Evolutionary conservation across 2,329 filamentous ascomycete genomes (phyloP).

Genomic region (Trichoderma brevicompactum): DNA sequence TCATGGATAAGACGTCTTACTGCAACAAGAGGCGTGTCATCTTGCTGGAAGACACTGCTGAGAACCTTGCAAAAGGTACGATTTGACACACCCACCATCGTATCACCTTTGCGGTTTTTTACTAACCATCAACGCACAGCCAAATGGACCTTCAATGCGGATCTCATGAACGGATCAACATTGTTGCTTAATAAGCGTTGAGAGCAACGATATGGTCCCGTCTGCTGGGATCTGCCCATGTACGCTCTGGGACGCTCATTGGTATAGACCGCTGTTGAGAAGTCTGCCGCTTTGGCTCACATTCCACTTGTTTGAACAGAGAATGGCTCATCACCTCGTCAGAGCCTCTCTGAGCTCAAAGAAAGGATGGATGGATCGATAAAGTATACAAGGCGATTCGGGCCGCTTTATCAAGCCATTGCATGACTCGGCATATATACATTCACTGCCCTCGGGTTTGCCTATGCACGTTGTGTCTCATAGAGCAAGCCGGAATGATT

Average conservation of each 20-base stretch:
- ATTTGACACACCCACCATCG: neutral
- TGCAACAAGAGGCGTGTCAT: constrained; percentile 93
- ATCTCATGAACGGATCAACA: constrained; percentile 27
- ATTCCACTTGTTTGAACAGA: too few relatives aligned
- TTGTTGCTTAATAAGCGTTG: constrained; percentile 26
- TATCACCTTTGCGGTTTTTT: neutral
- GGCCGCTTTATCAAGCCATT: neutral
- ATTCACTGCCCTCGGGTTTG: neutral
- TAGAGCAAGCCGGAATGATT: neutral
- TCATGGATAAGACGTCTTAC: constrained; percentile 98
- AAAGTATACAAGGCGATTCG: neutral
- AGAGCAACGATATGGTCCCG: neutral
- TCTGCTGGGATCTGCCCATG: neutral
- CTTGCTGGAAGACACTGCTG: constrained; percentile 86
- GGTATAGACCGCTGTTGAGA: neutral
- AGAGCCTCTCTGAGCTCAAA: neutral
- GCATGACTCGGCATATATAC: neutral
- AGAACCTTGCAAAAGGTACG: constrained; percentile 84
- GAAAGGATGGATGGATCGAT: neutral
- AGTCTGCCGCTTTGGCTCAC: neutral
- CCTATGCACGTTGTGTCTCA: neutral
- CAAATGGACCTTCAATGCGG: constrained; percentile 52
- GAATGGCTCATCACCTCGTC: too few relatives aligned
- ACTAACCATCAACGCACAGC: constrained; percentile 43
- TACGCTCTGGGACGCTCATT: neutral